Conservation (phyloP, 2,329 filamentous ascomycete species). For the Aureobasidium sp. region DNA sequence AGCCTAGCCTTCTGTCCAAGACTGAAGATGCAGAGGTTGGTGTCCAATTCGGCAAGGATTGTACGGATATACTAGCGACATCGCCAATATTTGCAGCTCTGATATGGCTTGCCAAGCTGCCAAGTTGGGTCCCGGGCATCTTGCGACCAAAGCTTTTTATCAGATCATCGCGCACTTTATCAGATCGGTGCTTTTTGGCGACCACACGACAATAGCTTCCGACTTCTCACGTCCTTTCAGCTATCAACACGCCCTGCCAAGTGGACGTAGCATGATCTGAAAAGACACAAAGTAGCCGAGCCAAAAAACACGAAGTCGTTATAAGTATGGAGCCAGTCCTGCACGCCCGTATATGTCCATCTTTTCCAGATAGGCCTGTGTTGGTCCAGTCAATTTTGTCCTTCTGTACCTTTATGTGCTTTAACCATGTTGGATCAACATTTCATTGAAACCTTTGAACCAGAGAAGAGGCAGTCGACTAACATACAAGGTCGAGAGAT, state of each 20-base stretch:
- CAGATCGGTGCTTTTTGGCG: neutral
- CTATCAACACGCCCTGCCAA: neutral
- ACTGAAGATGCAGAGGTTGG: neutral
- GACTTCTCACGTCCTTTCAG: neutral
- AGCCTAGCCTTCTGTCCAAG: neutral
- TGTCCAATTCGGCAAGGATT: neutral
- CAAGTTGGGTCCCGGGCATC: neutral
- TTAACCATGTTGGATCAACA: neutral
- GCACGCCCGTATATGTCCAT: neutral
- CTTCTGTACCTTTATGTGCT: neutral
- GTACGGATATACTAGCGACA: neutral
- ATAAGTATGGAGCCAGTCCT: neutral
- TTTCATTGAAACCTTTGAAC: neutral
- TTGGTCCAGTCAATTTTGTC: neutral
- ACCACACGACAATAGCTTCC: neutral
- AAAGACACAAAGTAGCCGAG: neutral
- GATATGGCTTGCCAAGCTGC: neutral
- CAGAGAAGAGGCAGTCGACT: neutral
- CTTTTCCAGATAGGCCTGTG: neutral
- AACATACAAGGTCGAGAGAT: neutral
- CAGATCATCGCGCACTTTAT: conserved; percentile 4
- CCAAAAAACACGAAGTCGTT: neutral
- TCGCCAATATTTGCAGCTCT: neutral
- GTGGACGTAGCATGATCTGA: neutral
- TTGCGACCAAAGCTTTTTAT: neutral